Evolutionary conservation across 179 eudicot species (phyloP).

Genomic region (Drosera spatulata): DNA sequence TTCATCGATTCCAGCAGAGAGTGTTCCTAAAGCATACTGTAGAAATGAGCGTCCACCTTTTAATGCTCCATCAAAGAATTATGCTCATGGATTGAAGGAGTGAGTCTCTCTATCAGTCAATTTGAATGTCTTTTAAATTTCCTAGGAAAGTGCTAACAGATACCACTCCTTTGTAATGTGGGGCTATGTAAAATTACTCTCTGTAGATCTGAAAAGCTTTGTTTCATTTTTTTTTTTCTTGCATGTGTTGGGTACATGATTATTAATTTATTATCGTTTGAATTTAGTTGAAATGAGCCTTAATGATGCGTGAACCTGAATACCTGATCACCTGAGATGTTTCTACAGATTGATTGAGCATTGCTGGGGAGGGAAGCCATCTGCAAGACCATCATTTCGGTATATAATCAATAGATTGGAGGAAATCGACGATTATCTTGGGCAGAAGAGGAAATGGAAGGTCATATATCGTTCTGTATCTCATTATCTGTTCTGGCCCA

Average conservation of each 20-base stretch:
- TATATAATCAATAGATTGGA: constrained; percentile 25
- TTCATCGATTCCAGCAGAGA: constrained; percentile 19
- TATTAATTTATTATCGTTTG: not conserved
- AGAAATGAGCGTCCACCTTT: constrained; percentile 34
- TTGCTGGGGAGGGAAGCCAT: constrained; percentile 33
- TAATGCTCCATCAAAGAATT: constrained; percentile 19
- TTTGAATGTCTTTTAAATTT: not conserved
- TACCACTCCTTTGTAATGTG: too few species aligned
- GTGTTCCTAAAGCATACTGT: constrained; percentile 27
- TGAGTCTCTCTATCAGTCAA: constrained; percentile 11
- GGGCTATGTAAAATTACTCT: too few species aligned
- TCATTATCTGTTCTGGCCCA: not conserved
- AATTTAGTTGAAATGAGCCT: not conserved
- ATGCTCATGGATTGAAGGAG: constrained; percentile 30
- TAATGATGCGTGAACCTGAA: too few species aligned
- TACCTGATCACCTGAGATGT: not conserved
- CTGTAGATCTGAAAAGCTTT: too few species aligned
- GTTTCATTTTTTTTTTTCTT: too few species aligned
- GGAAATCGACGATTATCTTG: constrained; percentile 16
- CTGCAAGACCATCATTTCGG: constrained; percentile 26
- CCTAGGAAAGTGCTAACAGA: not conserved
- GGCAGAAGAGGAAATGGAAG: constrained; percentile 21
- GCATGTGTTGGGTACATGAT: too few species aligned
- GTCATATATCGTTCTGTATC: constrained; percentile 7
- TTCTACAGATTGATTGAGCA: constrained; percentile 28